phyloP scores from a whole-genome alignment of 352 stramenopile genomes.

The Globisporangium uncinulatum region DNA sequence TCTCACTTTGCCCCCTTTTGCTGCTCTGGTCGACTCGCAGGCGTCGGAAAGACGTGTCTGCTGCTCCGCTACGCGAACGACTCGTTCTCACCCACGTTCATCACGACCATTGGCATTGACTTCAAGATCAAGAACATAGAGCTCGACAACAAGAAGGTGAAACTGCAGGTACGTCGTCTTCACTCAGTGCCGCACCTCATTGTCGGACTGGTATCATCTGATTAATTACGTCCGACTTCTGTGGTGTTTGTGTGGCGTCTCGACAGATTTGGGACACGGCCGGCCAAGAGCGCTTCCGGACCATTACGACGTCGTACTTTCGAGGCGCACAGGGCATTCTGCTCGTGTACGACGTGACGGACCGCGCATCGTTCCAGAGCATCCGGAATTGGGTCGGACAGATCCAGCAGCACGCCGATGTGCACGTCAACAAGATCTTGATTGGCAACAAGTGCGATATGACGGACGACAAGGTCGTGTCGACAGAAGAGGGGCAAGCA shows the following conservation, averaged over 20 bases:
- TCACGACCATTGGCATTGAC: conserved; percentile 88
- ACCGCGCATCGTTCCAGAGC: conserved; percentile 96
- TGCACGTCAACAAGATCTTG: conserved; percentile 99
- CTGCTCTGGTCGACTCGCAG: conserved; percentile 25
- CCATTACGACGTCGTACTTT: conserved; percentile 99
- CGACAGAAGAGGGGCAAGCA: conserved; percentile 91
- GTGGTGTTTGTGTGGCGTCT: no score
- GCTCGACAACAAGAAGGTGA: conserved; percentile 96
- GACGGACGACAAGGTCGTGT: conserved; percentile 95
- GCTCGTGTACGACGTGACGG: conserved; percentile 98
- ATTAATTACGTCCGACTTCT: no score
- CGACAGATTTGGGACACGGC: conserved; percentile 96
- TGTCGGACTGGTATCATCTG: no score
- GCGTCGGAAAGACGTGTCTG: conserved; percentile 87
- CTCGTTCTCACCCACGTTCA: conserved; percentile 89
- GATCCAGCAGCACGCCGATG: conserved; percentile 97
- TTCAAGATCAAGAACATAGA: conserved; percentile 93
- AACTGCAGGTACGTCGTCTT: conserved; percentile 75
- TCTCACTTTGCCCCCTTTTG: conserved; percentile 2
- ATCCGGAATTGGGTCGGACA: conserved; percentile 98
- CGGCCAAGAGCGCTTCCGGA: conserved; percentile 98
- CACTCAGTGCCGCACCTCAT: no score
- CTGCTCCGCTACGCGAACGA: conserved; percentile 87
- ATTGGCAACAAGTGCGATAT: conserved; percentile 99
- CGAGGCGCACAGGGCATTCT: conserved; percentile 98